These are phyloP conservation scores for Chlamydomonas applanata DNA, from an alignment of 139 green algal species.

Conservation along the genomic window DNA sequence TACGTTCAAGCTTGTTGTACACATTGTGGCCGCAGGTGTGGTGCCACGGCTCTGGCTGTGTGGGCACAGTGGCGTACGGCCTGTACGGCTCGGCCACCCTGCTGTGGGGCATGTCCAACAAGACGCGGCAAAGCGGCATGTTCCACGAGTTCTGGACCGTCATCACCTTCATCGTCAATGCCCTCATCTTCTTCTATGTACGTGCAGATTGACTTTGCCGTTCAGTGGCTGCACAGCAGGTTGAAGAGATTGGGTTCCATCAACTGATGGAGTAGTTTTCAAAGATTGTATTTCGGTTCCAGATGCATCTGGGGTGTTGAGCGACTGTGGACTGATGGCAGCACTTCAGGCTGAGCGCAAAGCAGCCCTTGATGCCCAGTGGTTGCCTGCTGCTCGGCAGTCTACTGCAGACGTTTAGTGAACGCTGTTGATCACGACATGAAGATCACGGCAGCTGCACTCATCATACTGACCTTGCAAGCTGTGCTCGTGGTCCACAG, in stretches of 20 bases:
- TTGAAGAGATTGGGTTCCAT: too few species aligned
- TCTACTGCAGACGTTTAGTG: too few species aligned
- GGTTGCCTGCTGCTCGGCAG: too few species aligned
- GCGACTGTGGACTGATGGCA: too few species aligned
- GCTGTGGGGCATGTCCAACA: constrained; percentile 65
- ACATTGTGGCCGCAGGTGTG: constrained; percentile 35
- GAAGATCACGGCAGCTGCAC: too few species aligned
- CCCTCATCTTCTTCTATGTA: constrained; percentile 45
- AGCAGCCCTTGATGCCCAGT: too few species aligned
- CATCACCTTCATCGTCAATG: constrained; percentile 55
- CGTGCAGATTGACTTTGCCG: neutral
- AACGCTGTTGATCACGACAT: too few species aligned
- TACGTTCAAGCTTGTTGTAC: too few species aligned
- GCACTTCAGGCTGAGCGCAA: too few species aligned
- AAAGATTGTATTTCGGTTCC: too few species aligned
- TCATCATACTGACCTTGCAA: neutral
- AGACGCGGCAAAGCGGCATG: constrained; percentile 29
- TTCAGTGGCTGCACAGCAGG: neutral
- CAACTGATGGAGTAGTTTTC: too few species aligned
- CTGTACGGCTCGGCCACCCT: constrained; percentile 74
- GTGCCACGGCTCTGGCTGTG: constrained; percentile 64
- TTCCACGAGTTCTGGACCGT: constrained; percentile 59
- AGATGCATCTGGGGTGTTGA: too few species aligned
- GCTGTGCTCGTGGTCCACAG: neutral
- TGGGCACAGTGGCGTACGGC: constrained; percentile 81